phyloP scores from a whole-genome alignment of 768 basidiomycete genomes.

The Termitomyces eurrhizus region DNA sequence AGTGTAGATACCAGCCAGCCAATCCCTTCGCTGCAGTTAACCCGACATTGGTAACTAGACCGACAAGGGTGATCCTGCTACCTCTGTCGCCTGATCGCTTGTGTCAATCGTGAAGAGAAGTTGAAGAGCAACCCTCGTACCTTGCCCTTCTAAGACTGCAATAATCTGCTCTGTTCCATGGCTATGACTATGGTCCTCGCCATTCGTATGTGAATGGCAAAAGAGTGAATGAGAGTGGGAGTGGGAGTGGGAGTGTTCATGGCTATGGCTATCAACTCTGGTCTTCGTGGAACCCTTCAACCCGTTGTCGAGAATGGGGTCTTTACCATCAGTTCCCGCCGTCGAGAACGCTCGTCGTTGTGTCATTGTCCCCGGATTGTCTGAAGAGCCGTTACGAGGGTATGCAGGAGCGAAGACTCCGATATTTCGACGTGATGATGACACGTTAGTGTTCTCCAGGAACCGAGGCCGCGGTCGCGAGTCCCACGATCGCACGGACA shows the following conservation, averaged over 20 bases:
- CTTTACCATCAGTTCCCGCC: slow-evolving; percentile 10
- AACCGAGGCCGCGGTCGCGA: neutral
- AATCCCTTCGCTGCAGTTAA: slow-evolving; percentile 81
- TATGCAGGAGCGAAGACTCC: neutral
- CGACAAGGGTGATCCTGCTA: slow-evolving; percentile 79
- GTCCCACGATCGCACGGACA: slow-evolving; percentile 13
- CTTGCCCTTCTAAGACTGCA: slow-evolving; percentile 60
- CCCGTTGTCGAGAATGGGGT: neutral
- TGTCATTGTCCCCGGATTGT: slow-evolving; percentile 14
- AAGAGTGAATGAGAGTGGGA: slow-evolving; percentile 59
- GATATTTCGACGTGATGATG: slow-evolving; percentile 5
- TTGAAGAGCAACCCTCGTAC: slow-evolving; percentile 34
- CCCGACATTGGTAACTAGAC: slow-evolving; percentile 76
- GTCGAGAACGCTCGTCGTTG: slow-evolving; percentile 25
- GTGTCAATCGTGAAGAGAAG: slow-evolving; percentile 1
- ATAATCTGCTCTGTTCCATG: slow-evolving; percentile 68
- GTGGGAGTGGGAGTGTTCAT: slow-evolving; percentile 40
- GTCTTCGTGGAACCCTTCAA: slow-evolving; percentile 2
- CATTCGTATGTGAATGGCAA: slow-evolving; percentile 63
- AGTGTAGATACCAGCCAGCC: slow-evolving; percentile 89
- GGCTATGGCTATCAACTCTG: slow-evolving; percentile 7
- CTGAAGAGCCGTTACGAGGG: slow-evolving; percentile 4
- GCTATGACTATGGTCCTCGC: slow-evolving; percentile 47
- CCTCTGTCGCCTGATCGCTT: slow-evolving; percentile 65
- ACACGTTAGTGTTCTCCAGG: slow-evolving; percentile 10